These are phyloP conservation scores for Hippophae tibetana DNA, from an alignment of 306 rosid species.

Conservation along the genomic window DNA sequence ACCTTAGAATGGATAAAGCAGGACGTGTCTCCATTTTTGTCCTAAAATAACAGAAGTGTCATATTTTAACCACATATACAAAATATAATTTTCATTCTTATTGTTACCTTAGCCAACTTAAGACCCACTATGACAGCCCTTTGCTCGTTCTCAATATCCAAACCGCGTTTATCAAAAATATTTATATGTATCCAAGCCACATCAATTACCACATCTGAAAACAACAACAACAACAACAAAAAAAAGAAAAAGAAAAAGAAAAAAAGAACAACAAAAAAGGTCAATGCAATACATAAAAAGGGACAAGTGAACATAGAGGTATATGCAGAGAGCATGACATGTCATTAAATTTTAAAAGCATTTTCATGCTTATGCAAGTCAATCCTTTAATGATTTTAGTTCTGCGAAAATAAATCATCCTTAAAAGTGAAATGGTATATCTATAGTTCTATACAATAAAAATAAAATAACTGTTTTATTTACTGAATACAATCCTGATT, in stretches of 20 bases:
- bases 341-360: no score
- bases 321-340: no score
- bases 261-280: no score
- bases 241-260: not conserved
- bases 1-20: slow-evolving; percentile 48
- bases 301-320: no score
- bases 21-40: slow-evolving; percentile 70
- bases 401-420: no score
- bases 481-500: not conserved
- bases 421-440: slow-evolving; percentile 4
- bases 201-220: slow-evolving; percentile 29
- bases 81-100: slow-evolving; percentile 12
- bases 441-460: not conserved
- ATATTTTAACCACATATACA: slow-evolving; percentile 19
- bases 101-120: slow-evolving; percentile 36
- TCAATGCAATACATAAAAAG: no score
- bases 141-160: slow-evolving; percentile 28
- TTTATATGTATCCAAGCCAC: slow-evolving; percentile 16
- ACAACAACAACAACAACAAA: slow-evolving; percentile 1
- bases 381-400: no score
- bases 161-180: slow-evolving; percentile 10
- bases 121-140: slow-evolving; percentile 16
- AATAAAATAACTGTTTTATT: not conserved
- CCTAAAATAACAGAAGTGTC: slow-evolving; percentile 34
- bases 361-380: no score